Base-by-base conservation (phyloP, 352 stramenopile genomes). In the Phytophthora sp. region DNA sequence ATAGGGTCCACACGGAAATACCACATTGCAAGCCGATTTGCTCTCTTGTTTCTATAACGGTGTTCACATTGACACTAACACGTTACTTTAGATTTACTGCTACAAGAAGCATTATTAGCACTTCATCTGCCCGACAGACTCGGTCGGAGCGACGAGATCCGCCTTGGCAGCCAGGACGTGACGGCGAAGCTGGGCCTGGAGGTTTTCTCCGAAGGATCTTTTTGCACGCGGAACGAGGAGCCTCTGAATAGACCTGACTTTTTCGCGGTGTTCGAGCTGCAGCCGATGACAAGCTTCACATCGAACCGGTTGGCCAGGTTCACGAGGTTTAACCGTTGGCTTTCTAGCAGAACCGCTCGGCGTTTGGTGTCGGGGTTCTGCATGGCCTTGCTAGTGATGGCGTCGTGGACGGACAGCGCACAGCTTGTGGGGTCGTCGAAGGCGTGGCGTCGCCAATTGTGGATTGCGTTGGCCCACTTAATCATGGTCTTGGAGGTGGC, bases 401-500 rank as follows among this genome's bases (percentile, higher is more conserved):
- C 18, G 15, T 74, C 67, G 39, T 74, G 50, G 23, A 74, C 63
- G 17, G 62, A 74, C 42, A 79, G 37, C 41, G 59, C 67, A 12
- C 66, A 49, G 53, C 62, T 64, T 21, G 65, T 69, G 1, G 83
- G 77, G 49, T 87, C 82, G 44, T 84, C 62, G 39, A 93, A 93
- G 23, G 76, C 67, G 35, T 89, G 82, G 12, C 82, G 73, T 35
- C 72, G 66, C 84, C 84, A 94, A 62, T 89, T 91, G 54, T 88
- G 77, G 54, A 94, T 79, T 7, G 77, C 79, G 35, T 87, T 86
- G 43, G 74, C 66, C 84, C 84, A 94, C 45, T 71, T 74, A 31
- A 68, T 76, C 80, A 92, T 91, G 27, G 59, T 72, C 26, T 82
- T 76, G 27, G 67, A 70, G 27, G 76, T 77, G 23, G 76, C 67